Percentiles rank a stretch among this genome's conserved stretches.
phyloP scores from a whole-genome alignment of 768 basidiomycete species.

The Ramaria sp. region DNA sequence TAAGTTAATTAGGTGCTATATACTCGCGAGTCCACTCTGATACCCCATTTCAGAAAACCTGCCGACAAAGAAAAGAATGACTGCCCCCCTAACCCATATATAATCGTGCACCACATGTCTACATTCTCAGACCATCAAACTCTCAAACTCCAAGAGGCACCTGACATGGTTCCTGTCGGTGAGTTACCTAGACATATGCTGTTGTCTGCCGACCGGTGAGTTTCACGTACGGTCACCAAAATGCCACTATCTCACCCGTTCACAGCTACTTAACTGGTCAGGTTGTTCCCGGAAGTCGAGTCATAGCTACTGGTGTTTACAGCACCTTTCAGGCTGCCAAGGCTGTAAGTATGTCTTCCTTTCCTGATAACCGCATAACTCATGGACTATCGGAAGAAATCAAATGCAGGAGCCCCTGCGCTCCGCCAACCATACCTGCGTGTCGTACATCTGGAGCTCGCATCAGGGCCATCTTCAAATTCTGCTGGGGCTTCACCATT shows the following conservation, averaged over 20 bases:
- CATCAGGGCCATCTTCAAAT: conserved; percentile 55
- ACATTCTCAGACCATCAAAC: conserved; percentile 93
- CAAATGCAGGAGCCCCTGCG: conserved; percentile 66
- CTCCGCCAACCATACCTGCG: conserved; percentile 92
- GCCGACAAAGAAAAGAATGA: conserved; percentile 84
- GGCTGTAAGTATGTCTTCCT: conserved; percentile 40
- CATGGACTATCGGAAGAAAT: conserved; percentile 39
- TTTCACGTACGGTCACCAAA: not conserved
- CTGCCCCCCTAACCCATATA: conserved; percentile 92
- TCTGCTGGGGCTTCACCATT: conserved; percentile 67
- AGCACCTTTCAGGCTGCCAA: conserved; percentile 90
- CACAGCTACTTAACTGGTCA: conserved; percentile 68
- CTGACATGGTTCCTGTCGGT: conserved; percentile 99
- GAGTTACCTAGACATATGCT: conserved; percentile 94
- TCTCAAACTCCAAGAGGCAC: conserved; percentile 95
- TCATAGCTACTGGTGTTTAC: conserved; percentile 93
- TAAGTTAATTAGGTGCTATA: conserved; percentile 11
- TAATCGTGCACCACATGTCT: conserved; percentile 91
- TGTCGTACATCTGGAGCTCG: conserved; percentile 83
- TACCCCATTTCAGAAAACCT: conserved; percentile 21
- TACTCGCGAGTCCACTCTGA: not conserved
- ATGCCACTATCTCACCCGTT: not conserved
- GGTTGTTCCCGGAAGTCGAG: conserved; percentile 92
- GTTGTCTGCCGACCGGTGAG: conserved; percentile 69
- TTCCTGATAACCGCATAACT: not conserved